A percentile compares a stretch with the other conserved stretches of the same genome.
Evolutionary conservation across 331 rosid species (phyloP).

Genomic region (Prunus yedoensis): DNA sequence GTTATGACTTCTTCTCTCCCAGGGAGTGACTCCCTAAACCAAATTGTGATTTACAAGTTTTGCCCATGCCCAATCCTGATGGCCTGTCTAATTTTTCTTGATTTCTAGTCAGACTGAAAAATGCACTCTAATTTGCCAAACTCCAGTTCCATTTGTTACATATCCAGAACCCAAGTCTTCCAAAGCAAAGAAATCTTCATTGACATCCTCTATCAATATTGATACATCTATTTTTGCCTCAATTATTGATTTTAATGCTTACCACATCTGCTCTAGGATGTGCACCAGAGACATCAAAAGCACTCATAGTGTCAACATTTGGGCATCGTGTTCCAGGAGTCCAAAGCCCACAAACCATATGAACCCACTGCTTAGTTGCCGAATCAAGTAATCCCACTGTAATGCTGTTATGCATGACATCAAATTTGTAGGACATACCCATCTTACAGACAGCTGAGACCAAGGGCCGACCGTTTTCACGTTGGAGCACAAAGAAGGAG

Average conservation of each 20-base stretch:
- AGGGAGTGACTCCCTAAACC: background rate
- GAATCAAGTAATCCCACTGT: constrained; percentile 53
- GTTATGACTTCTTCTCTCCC: background rate
- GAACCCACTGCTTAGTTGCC: constrained; percentile 69
- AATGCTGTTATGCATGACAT: constrained; percentile 40
- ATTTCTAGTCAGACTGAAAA: background rate
- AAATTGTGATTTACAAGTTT: background rate
- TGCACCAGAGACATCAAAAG: constrained; percentile 66
- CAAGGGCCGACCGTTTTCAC: constrained; percentile 14
- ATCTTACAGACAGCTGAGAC: constrained; percentile 20
- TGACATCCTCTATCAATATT: background rate
- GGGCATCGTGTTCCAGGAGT: constrained; percentile 78
- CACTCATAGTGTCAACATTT: constrained; percentile 67
- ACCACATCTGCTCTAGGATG: constrained; percentile 46
- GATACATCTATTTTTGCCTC: background rate
- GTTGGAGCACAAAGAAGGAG: constrained; percentile 13
- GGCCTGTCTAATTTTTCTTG: background rate
- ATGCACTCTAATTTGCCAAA: background rate
- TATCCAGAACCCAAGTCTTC: background rate
- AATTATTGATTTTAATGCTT: constrained; percentile 19
- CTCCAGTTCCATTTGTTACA: constrained; percentile 7
- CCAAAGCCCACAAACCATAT: constrained; percentile 85
- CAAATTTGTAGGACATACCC: constrained; percentile 20
- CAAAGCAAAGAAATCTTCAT: background rate
- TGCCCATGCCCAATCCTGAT: background rate